Evolutionary conservation across 306 rosid species (phyloP).

Genomic region (Rosa lucieae): DNA sequence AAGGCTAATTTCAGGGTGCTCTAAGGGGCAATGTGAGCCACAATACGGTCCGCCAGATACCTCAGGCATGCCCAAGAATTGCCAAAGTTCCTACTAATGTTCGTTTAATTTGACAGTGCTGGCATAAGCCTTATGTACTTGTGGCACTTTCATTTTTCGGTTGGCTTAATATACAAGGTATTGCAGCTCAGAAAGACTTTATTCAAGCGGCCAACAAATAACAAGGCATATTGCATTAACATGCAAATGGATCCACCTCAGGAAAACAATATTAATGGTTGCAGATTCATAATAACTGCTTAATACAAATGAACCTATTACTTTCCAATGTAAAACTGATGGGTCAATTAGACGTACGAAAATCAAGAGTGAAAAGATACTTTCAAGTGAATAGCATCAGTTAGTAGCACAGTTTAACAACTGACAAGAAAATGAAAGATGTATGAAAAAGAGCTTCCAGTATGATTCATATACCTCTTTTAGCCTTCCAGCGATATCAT

Average conservation of each 20-base stretch:
- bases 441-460: background rate
- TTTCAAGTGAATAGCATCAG: background rate
- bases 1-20: no score
- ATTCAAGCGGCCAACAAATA: no score
- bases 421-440: background rate
- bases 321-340: background rate
- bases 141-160: background rate
- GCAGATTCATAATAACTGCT: background rate
- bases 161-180: background rate
- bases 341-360: background rate
- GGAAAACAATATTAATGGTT: background rate
- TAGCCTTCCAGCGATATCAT: conserved; percentile 85
- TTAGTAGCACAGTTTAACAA: background rate
- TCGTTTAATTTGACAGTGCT: no score
- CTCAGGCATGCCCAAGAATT: no score
- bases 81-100: no score
- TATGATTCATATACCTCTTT: conserved; percentile 61
- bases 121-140: background rate
- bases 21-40: no score
- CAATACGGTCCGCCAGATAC: no score
- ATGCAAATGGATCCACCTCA: background rate
- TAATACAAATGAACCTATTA: background rate
- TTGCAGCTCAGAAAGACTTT: background rate
- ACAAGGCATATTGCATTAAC: background rate
- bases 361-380: background rate